These are phyloP conservation scores for Trametes coccinea DNA, from an alignment of 768 basidiomycete genomes.

Conservation along the genomic window DNA sequence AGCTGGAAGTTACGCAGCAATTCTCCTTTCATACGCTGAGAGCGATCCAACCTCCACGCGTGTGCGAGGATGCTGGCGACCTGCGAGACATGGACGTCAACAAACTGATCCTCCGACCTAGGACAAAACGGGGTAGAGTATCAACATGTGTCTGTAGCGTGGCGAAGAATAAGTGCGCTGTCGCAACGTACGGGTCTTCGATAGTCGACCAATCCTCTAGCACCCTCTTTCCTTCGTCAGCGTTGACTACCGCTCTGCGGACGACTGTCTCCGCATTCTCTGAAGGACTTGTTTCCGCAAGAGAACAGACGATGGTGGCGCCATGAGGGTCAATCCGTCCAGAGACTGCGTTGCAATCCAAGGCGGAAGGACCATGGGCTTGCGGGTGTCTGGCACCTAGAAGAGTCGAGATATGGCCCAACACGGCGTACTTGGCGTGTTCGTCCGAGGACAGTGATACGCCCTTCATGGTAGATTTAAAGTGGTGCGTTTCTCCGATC, in stretches of 20 bases:
- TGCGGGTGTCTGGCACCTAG: background rate
- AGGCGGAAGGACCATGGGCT: background rate
- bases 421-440: too few relatives aligned
- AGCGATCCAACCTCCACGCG: too few relatives aligned
- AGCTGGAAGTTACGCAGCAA: too few relatives aligned
- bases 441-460: too few relatives aligned
- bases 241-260: background rate
- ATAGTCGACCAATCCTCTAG: background rate
- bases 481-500: too few relatives aligned
- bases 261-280: background rate
- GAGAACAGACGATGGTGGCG: background rate
- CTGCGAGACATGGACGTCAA: too few relatives aligned
- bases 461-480: too few relatives aligned
- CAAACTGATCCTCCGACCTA: too few relatives aligned
- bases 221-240: background rate
- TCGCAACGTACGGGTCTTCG: background rate
- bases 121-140: background rate
- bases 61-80: too few relatives aligned
- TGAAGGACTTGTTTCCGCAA: background rate
- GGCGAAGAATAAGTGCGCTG: background rate
- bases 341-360: background rate
- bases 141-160: background rate
- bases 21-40: too few relatives aligned
- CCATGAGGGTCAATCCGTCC: background rate
- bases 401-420: background rate